Base-by-base conservation (phyloP, 805 yeast species). In the Brettanomyces naardenensis region DNA sequence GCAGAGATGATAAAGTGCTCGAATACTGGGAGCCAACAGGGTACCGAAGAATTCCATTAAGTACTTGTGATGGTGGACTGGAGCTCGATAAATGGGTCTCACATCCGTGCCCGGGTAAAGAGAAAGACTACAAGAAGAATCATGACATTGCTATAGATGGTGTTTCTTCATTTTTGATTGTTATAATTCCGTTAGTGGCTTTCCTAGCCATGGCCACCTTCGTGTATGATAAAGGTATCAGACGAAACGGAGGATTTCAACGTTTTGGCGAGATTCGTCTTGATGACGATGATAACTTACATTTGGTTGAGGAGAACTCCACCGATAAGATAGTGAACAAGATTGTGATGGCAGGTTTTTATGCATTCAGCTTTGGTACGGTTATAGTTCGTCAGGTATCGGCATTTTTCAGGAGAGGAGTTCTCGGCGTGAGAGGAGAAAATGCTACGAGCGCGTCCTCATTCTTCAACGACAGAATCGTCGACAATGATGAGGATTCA, bases 11-110 rank as follows among this genome's bases (percentile, higher is more conserved):
- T 3, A 69, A 68, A 31, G 68, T 70, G 1, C 65, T 78, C 44
- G 88, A 85, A 54, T 89, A 76, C 56, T 85, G 78, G 68, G 80
- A 80, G 47, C 87, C 95, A 13, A 88, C 97, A 1, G 98, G 97
- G 1, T 92, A 92, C 59, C 75, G 98, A 56, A 78, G 76, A 49
- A 72, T 89, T 20, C 92, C 95, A 1, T 56, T 84, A 39, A 80
- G 92, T 10, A 85, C 95, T 0, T 92, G 98, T 64, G 69, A 64
- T 31, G 94, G 87, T 18, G 97, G 97, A 3, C 59, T 75, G 39
- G 67, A 70, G 40, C 70, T 85, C 37, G 97, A 85, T 52, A 67
- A 71, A 28, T 73, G 78, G 57, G 69, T 64, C 15, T 68, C 82
- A 3, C 69, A 64, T 38, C 74, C 97, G 6, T 92, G 98, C 58